phyloP scores from a whole-genome alignment of 306 rosid species.

The Medicago ruthenica region DNA sequence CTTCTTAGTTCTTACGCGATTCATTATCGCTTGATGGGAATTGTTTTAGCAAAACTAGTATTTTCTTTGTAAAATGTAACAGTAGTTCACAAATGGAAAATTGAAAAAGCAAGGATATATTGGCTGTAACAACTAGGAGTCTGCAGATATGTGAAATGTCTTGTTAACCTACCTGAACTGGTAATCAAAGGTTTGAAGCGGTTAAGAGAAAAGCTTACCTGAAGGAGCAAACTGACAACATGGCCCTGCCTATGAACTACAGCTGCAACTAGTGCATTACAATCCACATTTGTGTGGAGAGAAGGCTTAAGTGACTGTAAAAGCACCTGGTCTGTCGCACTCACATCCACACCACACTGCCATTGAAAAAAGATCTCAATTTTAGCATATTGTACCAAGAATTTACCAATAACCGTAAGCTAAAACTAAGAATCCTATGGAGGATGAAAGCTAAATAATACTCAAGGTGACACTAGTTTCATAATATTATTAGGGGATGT shows the following conservation, averaged over 20 bases:
- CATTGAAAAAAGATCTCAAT: conserved; percentile 35
- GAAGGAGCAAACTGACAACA: conserved; percentile 70
- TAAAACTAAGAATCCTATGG: neutral
- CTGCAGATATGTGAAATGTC: conserved; percentile 19
- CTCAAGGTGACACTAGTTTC: neutral
- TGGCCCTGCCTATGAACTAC: conserved; percentile 85
- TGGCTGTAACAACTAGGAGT: conserved; percentile 19
- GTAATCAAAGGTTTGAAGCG: conserved; percentile 35
- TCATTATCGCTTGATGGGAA: conserved; percentile 5
- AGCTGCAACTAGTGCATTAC: conserved; percentile 87
- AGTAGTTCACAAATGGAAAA: conserved; percentile 15
- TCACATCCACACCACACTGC: conserved; percentile 85
- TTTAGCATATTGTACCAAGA: conserved; percentile 33
- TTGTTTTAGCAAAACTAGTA: conserved; percentile 5
- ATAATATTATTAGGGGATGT: neutral
- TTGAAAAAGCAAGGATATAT: conserved; percentile 19
- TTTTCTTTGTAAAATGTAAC: conserved; percentile 1
- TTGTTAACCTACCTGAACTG: conserved; percentile 8
- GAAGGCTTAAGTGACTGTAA: conserved; percentile 89
- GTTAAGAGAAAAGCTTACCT: conserved; percentile 57
- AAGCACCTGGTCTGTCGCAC: conserved; percentile 68
- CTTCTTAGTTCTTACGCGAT: neutral
- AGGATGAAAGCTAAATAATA: neutral
- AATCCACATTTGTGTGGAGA: conserved; percentile 81
- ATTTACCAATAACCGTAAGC: conserved; percentile 10